These are phyloP conservation scores for Lagenaria siceraria DNA, from an alignment of 306 rosid species.

Conservation along the genomic window DNA sequence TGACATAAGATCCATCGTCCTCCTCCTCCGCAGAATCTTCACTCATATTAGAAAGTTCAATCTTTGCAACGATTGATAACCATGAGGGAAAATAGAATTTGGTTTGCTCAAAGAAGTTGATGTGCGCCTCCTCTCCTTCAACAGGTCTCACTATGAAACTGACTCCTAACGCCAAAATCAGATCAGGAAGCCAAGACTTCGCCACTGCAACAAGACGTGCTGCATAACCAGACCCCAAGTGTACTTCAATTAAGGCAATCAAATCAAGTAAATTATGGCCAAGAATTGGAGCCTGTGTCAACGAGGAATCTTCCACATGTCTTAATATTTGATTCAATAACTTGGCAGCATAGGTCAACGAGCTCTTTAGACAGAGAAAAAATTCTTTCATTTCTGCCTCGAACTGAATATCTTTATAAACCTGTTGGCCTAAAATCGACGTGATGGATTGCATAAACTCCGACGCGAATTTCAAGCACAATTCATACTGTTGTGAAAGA, in stretches of 20 bases:
- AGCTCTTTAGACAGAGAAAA: constrained; percentile 51
- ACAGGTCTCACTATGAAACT: constrained; percentile 20
- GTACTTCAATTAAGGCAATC: constrained; percentile 38
- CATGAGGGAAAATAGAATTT: constrained; percentile 49
- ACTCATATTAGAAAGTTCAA: constrained; percentile 26
- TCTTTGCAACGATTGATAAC: constrained; percentile 45
- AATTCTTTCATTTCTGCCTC: constrained; percentile 37
- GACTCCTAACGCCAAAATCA: constrained; percentile 61
- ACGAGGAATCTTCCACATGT: constrained; percentile 33
- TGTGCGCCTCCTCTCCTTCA: constrained; percentile 18
- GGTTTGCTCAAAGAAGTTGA: constrained; percentile 19
- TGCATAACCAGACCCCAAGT: constrained; percentile 51
- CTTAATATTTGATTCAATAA: constrained; percentile 34
- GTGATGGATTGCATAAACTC: constrained; percentile 24
- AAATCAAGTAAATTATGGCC: constrained; percentile 60
- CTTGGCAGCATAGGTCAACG: constrained; percentile 69
- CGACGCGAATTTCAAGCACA: constrained; percentile 51
- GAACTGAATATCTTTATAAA: constrained; percentile 20
- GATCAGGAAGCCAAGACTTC: constrained; percentile 85
- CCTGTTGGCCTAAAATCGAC: constrained; percentile 24
- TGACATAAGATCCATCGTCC: constrained; percentile 9
- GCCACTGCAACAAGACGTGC: constrained; percentile 46
- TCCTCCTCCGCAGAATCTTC: constrained; percentile 26
- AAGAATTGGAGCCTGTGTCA: constrained; percentile 34
- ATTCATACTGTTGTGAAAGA: constrained; percentile 33